Base-by-base conservation (phyloP, 2,329 filamentous ascomycete genomes). In the Clonostachys rhizophaga region DNA sequence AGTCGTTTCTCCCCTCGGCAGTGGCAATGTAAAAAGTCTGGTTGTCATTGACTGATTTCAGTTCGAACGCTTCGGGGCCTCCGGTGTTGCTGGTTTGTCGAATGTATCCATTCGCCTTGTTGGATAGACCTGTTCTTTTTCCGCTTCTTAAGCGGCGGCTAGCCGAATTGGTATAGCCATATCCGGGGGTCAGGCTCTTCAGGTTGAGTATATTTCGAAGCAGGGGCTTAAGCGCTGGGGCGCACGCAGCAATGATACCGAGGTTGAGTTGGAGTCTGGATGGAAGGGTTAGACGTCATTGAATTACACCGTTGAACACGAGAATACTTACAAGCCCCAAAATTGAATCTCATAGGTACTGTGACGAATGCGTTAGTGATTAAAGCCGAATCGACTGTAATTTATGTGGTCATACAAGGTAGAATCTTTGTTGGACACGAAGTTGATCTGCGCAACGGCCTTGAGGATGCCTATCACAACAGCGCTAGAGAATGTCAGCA, bases 401-500 rank as follows among this genome's bases (percentile, higher is more conserved):
- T 1, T 30, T 24, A 9, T 8, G 9, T 14, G 13, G 30, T 18
- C n/a, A 30, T 42, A 17, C n/a, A 18, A 69, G 18, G 63, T 69
- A 43, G 55, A 56, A 43, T 70, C 62, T 5, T 30, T 30, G 9
- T 30, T 30, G 24, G 24, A 30, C 47, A 50, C 18, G 59, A 51
- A 65, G 6, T 58, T 54, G 20, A 68, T 64, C 40, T 68, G 65
- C 45, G 60, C 60, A 16, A 64, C 50, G 11, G 62, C 60, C 53
- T 71, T 73, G 35, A 69, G 55, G 18, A 68, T 59, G 14, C 68
- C 68, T 46, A 70, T 61, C 3, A 56, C 60, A 18, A 70, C 66
- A 10, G 69, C 67, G 7, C 66, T 69, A 46, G 24, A 30, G 24
- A 30, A 10, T 9, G 24, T 3, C 10, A 11, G 6, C 4, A 8